Evolutionary conservation across 805 yeast species (phyloP).

Genomic region (Pichia deserticola): DNA sequence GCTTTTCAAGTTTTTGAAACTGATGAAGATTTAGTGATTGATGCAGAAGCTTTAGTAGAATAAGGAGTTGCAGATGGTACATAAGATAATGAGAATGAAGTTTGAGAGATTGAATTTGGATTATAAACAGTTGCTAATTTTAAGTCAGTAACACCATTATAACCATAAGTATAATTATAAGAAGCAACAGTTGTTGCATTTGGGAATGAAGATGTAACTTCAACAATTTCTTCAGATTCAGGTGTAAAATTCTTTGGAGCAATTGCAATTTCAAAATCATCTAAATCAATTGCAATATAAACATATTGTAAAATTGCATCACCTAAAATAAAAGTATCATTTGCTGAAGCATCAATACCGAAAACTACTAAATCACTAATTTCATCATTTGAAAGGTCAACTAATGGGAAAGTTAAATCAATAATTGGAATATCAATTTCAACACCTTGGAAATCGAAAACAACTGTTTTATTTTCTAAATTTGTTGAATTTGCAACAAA

Average conservation of each 20-base stretch:
- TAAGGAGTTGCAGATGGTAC: constrained; percentile 7
- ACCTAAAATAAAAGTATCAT: constrained; percentile 38
- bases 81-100: constrained; percentile 8
- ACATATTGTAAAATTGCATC: constrained; percentile 46
- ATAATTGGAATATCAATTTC: constrained; percentile 40
- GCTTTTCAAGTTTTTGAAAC: background rate
- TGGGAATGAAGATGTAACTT: constrained; percentile 5
- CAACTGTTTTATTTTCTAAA: constrained; percentile 20
- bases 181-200: constrained; percentile 10
- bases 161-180: constrained; percentile 10
- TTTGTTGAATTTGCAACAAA: constrained; percentile 37
- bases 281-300: constrained; percentile 50
- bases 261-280: constrained; percentile 34
- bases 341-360: constrained; percentile 26
- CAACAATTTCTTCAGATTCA: constrained; percentile 7
- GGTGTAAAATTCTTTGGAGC: constrained; percentile 28
- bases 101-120: constrained; percentile 6
- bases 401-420: constrained; percentile 9
- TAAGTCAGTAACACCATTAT: constrained; percentile 8
- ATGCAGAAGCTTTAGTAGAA: background rate
- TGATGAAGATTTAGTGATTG: background rate
- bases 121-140: constrained; percentile 10
- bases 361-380: constrained; percentile 31
- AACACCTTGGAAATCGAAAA: constrained; percentile 48
- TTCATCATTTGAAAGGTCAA: constrained; percentile 2